phyloP scores from a whole-genome alignment of 1,284 basidiomycete genomes.

The Rhodotorula mucilaginosa region DNA sequence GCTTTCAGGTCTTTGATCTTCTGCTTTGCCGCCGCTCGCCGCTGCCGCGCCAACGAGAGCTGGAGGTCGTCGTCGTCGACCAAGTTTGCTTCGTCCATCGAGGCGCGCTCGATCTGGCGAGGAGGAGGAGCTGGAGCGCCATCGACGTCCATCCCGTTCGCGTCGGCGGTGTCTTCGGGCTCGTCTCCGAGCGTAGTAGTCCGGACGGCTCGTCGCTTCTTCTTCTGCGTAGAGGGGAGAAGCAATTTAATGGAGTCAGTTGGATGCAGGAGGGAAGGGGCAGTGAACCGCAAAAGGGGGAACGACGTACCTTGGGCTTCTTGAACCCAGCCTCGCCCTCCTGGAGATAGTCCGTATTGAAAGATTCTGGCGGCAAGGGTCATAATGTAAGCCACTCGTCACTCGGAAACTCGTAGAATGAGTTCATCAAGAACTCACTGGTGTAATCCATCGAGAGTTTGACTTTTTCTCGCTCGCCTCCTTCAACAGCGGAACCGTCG shows the following conservation, averaged over 20 bases:
- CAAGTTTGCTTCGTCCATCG: constrained; percentile 60
- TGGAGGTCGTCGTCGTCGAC: constrained; percentile 98
- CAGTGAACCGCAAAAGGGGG: neutral
- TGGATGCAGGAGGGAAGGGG: neutral
- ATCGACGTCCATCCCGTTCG: constrained; percentile 68
- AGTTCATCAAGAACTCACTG: constrained; percentile 58
- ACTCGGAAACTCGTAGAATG: neutral
- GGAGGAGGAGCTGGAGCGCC: constrained; percentile 51
- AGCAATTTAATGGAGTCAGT: constrained; percentile 13
- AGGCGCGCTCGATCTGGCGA: constrained; percentile 45
- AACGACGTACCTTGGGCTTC: constrained; percentile 71
- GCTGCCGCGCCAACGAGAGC: constrained; percentile 79
- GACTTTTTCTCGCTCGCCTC: constrained; percentile 71
- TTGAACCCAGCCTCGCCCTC: constrained; percentile 92
- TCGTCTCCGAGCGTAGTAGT: constrained; percentile 53
- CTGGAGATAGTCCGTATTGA: constrained; percentile 83
- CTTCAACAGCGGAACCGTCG: constrained; percentile 59
- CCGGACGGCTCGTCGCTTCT: constrained; percentile 80
- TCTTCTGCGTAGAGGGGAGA: constrained; percentile 59
- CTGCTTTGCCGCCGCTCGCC: constrained; percentile 77
- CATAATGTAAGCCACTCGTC: neutral
- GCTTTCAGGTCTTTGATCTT: constrained; percentile 63
- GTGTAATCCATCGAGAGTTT: constrained; percentile 81
- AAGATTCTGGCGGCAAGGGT: constrained; percentile 62
- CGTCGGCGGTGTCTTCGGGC: constrained; percentile 48